Base-by-base conservation (phyloP, 1,284 basidiomycete genomes). In the Irpex sp. region DNA sequence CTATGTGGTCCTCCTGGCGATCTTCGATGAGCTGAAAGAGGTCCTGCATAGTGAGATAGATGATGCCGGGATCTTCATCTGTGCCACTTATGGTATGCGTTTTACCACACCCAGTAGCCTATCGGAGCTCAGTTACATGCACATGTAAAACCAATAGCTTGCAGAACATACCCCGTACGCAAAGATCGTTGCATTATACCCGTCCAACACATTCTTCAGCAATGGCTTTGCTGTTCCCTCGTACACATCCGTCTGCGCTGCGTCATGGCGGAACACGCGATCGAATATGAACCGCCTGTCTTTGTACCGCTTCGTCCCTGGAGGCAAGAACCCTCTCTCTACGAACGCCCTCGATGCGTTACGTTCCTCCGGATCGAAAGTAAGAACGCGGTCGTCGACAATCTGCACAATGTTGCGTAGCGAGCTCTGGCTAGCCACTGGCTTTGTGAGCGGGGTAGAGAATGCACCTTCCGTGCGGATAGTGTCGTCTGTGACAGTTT, bases 71-170 rank as follows among this genome's bases (percentile, higher is more conserved):
- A 72, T 96, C 90, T 18, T 75, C 71, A 57, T 90, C 87, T 33
- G 89, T 90, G 63, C 96, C 96, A 70, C 94, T 96, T 72, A 98
- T 97, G 33, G 96, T 98, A 74, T 98, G 94, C 9, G 96, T 98
- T 76, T 98, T 98, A 63, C 96, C 96, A 73, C 96, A 98, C 16
- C 96, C 96, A 10, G 96, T 98, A 18, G 96, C 96, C 95, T 98
- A 69, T 14, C 18, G 37, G 49, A 14, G 19, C 60, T 54, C 33
- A 54, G 64, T 63, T 49, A 42, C 18, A 21, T 21, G 45, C 28
- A 33, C 28, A 33, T 3, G 28, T 33, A 33, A 33, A 21, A 35
- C 18, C 45, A 47, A 7, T 53, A 33, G n/a, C n/a, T 10, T 18
- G 28, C 12, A 18, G n/a, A 48, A 81, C 93, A 74, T 73, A 98